phyloP scores from a whole-genome alignment of 1,139 yeast species.

The Candida sp. region DNA sequence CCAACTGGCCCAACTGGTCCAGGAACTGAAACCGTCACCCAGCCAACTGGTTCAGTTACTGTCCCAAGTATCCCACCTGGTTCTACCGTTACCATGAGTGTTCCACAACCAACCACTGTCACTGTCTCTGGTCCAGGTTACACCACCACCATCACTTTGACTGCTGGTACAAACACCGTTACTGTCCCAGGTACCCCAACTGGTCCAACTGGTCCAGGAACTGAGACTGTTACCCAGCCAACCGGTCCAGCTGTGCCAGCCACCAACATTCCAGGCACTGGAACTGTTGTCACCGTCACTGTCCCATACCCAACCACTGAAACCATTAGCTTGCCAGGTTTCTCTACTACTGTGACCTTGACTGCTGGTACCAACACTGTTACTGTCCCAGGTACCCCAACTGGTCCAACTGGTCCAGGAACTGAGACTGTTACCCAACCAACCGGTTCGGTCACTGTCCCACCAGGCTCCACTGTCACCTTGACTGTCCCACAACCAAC shows the following conservation, averaged over 20 bases:
- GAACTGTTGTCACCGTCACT: constrained; percentile 2
- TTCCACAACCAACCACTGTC: background rate
- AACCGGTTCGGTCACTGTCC: background rate
- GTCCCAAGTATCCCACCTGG: background rate
- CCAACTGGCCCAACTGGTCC: background rate
- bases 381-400: background rate
- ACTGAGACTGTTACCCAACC: background rate
- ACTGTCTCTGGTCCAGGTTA: constrained; percentile 5
- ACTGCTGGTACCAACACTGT: background rate
- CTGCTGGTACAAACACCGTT: constrained; percentile 1
- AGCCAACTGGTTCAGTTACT: background rate
- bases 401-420: background rate
- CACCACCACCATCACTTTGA: constrained; percentile 1
- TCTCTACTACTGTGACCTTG: background rate
- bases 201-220: background rate
- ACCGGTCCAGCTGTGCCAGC: background rate
- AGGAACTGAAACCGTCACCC: constrained; percentile 1
- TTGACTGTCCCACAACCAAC: background rate
- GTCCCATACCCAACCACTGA: background rate
- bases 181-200: background rate
- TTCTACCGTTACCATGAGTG: too few species aligned
- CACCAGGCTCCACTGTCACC: background rate
- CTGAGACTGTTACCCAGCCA: background rate
- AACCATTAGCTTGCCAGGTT: constrained; percentile 2
- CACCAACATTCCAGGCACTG: background rate